These are phyloP conservation scores for Lithohypha guttulata DNA, from an alignment of 2,329 filamentous ascomycete species.

Conservation along the genomic window DNA sequence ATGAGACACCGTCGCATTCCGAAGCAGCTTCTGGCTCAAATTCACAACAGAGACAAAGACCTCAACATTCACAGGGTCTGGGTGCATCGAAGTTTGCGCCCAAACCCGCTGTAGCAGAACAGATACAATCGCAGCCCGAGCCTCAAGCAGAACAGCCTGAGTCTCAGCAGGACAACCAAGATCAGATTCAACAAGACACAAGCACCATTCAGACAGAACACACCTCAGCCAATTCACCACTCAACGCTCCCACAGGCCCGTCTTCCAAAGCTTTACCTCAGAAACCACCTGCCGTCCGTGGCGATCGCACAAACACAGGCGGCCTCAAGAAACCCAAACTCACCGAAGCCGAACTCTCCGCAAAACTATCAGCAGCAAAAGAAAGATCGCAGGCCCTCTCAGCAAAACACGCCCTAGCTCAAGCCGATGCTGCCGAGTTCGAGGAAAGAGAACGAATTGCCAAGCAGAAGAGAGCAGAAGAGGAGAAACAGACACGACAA, in stretches of 20 bases:
- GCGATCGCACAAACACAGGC: slow-evolving; percentile 45
- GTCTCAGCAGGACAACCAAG: slow-evolving; percentile 1
- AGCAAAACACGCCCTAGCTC: slow-evolving; percentile 53
- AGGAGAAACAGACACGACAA: slow-evolving; percentile 40
- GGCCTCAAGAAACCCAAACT: slow-evolving; percentile 48
- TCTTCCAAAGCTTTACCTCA: slow-evolving; percentile 14
- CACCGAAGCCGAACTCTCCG: slow-evolving; percentile 53
- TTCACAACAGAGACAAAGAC: no score
- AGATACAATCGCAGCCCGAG: slow-evolving; percentile 7
- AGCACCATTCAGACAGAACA: slow-evolving; percentile 7
- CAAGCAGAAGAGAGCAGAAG: slow-evolving; percentile 43
- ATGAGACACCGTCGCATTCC: no score
- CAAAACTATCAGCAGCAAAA: slow-evolving; percentile 50
- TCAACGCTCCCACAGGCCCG: slow-evolving; percentile 10
- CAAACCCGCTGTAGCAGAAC: slow-evolving; percentile 2
- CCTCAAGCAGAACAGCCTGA: slow-evolving; percentile 4
- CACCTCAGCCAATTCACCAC: slow-evolving; percentile 4
- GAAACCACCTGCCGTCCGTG: slow-evolving; percentile 38
- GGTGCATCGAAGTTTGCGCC: slow-evolving; percentile 19
- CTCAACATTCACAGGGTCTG: no score
- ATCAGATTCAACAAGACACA: slow-evolving; percentile 5
- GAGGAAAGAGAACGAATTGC: slow-evolving; percentile 52
- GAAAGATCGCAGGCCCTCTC: slow-evolving; percentile 50
- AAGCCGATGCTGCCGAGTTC: slow-evolving; percentile 56
- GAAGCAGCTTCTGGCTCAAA: no score